Percentiles rank a stretch among this genome's conserved stretches.
These are phyloP conservation scores for Euphorbia celastroides DNA, from an alignment of 441 rosid species.

Conservation along the genomic window DNA sequence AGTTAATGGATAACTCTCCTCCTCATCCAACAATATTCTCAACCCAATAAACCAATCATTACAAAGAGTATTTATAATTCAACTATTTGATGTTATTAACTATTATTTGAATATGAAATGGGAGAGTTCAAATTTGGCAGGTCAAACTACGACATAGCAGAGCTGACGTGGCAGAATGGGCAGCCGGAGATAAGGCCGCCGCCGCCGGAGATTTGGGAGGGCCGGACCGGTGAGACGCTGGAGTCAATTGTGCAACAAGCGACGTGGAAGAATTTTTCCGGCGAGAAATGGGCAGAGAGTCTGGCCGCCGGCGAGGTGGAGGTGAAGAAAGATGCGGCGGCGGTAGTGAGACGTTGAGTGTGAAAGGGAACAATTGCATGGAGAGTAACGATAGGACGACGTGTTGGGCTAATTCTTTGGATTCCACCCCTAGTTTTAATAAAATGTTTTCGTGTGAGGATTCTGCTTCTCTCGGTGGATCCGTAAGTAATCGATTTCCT, in stretches of 20 bases:
- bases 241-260: slow-evolving; percentile 70
- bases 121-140: slow-evolving; percentile 23
- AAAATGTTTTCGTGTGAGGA: slow-evolving; percentile 7
- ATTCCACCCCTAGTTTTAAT: slow-evolving; percentile 5
- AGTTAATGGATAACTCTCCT: too few species aligned
- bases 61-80: too few species aligned
- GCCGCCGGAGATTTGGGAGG: slow-evolving; percentile 27
- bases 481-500: slow-evolving; percentile 25
- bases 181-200: slow-evolving; percentile 34
- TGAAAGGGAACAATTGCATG: slow-evolving; percentile 3
- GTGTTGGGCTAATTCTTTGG: slow-evolving; percentile 14
- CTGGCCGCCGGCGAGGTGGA: slow-evolving; percentile 2
- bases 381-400: background rate
- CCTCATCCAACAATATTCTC: too few species aligned
- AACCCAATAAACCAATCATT: too few species aligned
- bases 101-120: background rate
- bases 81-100: background rate
- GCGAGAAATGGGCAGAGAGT: slow-evolving; percentile 10
- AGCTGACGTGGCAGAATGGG: slow-evolving; percentile 67
- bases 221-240: slow-evolving; percentile 38
- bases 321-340: slow-evolving; percentile 22
- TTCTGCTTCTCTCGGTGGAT: slow-evolving; percentile 33
- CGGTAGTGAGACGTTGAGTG: slow-evolving; percentile 15
- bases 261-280: slow-evolving; percentile 19
- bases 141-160: slow-evolving; percentile 53